A percentile compares a stretch with the other conserved stretches of the same genome.
phyloP scores from a whole-genome alignment of 2,329 filamentous ascomycete species.

The Colletotrichum ledebouriae region DNA sequence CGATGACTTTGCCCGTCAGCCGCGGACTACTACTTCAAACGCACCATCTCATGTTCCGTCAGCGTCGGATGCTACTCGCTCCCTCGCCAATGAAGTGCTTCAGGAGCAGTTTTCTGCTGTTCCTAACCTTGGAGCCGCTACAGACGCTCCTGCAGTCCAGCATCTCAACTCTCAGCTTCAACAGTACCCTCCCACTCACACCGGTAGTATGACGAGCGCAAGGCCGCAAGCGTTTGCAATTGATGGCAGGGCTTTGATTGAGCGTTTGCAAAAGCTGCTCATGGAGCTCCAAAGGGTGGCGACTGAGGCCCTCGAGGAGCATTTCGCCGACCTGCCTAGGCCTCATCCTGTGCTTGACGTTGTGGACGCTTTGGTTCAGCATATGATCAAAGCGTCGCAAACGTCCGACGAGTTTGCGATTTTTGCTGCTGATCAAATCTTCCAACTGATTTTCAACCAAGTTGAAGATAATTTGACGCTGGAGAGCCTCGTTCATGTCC shows the following conservation, averaged over 20 bases:
- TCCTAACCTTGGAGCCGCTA: constrained; percentile 69
- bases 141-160: constrained; percentile 68
- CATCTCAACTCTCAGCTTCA: constrained; percentile 67
- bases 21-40: constrained; percentile 71
- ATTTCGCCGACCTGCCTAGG: constrained; percentile 70
- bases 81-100: constrained; percentile 73
- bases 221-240: constrained; percentile 62
- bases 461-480: constrained; percentile 69
- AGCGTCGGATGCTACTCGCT: constrained; percentile 71
- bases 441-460: constrained; percentile 67
- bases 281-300: constrained; percentile 69
- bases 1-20: constrained; percentile 92
- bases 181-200: constrained; percentile 68
- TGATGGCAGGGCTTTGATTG: constrained; percentile 66
- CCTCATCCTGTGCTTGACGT: constrained; percentile 72
- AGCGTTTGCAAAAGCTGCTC: constrained; percentile 70
- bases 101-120: constrained; percentile 72
- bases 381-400: constrained; percentile 74
- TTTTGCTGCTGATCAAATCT: constrained; percentile 72
- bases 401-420: constrained; percentile 71
- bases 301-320: constrained; percentile 67
- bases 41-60: constrained; percentile 69
- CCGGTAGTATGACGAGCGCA: constrained; percentile 61
- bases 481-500: constrained; percentile 73
- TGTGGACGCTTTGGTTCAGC: constrained; percentile 71